These are phyloP conservation scores for Colletotrichum sp. DNA, from an alignment of 2,329 filamentous ascomycete genomes.

Conservation along the genomic window DNA sequence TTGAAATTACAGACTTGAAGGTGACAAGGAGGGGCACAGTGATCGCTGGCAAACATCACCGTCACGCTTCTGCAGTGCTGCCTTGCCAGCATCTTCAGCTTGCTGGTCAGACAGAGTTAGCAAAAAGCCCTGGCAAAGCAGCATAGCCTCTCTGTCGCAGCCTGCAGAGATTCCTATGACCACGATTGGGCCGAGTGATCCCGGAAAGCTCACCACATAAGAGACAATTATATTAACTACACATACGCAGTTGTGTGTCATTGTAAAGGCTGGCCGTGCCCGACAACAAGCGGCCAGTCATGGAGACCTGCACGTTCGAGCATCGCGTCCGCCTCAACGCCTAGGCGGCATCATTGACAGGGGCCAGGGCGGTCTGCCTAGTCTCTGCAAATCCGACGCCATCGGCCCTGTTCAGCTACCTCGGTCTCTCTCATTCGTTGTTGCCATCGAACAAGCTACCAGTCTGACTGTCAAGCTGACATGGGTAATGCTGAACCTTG, in stretches of 20 bases:
- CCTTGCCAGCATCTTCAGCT: not conserved
- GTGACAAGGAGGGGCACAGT: not conserved
- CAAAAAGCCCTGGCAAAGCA: not conserved
- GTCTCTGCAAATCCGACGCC: not conserved
- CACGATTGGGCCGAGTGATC: not conserved
- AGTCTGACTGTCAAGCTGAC: not conserved
- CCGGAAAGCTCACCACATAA: not conserved
- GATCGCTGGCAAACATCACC: not conserved
- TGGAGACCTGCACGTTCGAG: not conserved
- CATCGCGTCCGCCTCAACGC: not conserved
- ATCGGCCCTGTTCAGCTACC: not conserved
- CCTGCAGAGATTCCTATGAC: not conserved
- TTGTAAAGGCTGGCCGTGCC: not conserved
- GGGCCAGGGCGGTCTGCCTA: not conserved
- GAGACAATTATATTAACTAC: not conserved
- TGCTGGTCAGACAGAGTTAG: not conserved
- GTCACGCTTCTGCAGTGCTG: conserved; percentile 15
- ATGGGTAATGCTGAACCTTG: conserved; percentile 7
- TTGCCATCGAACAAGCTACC: not conserved
- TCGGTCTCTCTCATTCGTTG: not conserved
- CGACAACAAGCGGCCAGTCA: not conserved
- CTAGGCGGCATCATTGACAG: not conserved
- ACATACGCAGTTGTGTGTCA: not conserved
- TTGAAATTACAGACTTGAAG: not conserved
- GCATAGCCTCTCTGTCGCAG: not conserved